These are phyloP conservation scores for Salvia hispanica DNA, from an alignment of 257 asterid genomes.

Conservation along the genomic window DNA sequence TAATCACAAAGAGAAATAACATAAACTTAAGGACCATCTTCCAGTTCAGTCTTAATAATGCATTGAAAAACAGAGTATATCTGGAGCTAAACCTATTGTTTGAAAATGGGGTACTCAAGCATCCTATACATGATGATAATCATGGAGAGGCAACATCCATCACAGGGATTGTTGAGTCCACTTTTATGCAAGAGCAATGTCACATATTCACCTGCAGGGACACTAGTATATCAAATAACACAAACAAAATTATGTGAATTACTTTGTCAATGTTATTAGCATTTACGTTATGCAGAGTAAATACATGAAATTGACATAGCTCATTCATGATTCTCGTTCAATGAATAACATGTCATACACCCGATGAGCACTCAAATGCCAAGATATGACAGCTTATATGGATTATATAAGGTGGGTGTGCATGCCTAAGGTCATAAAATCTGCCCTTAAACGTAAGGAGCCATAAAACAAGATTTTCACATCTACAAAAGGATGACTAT, in stretches of 20 bases:
- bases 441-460: slow-evolving; percentile 4
- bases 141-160: slow-evolving; percentile 4
- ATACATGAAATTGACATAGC: not conserved
- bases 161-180: not conserved
- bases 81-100: not conserved
- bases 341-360: not conserved
- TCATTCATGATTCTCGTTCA: not conserved
- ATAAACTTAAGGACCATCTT: not conserved
- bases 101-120: not conserved
- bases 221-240: too few relatives aligned
- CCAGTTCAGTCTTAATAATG: not conserved
- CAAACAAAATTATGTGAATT: too few relatives aligned
- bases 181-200: too few relatives aligned
- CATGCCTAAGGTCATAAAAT: slow-evolving; percentile 9
- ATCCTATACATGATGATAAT: not conserved
- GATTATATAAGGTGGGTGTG: slow-evolving; percentile 12
- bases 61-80: slow-evolving; percentile 12
- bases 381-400: not conserved
- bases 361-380: not conserved
- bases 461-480: slow-evolving; percentile 13
- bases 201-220: too few relatives aligned
- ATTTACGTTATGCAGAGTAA: not conserved
- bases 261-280: not conserved
- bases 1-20: not conserved
- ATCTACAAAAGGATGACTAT: slow-evolving; percentile 6